Evolutionary conservation across 2,329 filamentous ascomycete genomes (phyloP), one percentile per base, ranked within the genome.

Genomic region (Teratosphaeria destructans): DNA sequence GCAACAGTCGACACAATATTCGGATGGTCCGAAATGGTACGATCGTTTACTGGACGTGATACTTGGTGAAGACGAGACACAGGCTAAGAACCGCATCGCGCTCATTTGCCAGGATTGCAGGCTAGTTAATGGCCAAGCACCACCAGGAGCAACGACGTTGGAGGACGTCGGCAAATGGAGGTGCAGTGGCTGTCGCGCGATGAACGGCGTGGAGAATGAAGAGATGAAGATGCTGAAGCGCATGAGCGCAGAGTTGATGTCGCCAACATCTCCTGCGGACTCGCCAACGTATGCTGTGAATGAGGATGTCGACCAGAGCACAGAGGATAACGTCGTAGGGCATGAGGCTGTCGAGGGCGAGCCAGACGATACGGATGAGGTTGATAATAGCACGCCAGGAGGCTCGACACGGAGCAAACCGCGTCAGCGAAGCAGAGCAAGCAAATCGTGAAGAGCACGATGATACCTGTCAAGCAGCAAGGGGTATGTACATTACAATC

Each of bases 51-150:
- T 99, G 60, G 94, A 99, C 69, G 84, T 95, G 0, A 83, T 99
- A 29, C 82, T 99, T 0, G 94, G 94, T 56, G 94, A 99, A 70
- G 94, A 99, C 69, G 94, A 99, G 75, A 95, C 89, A 4, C 85
- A 89, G 12, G 84, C 93, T 2, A 95, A 91, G 77, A 97, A 97
- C 73, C 85, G 94, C 19, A 84, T 96, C 60, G 93, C 86, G 7
- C 79, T 99, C 64, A 90, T 99, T 59, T 99, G 94, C 75, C 74
- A 79, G 35, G 79, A 82, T 47, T 99, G 94, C 72, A 82, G 90
- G 34, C 82, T 96, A 1, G 92, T 99, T 55, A 99, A 99, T 71
- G 94, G 95, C 0, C 94, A 96, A 72, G 94, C 94, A 3, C 92
- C 94, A 1, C 93, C 94, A 0, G 94, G 94, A 1, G 86, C 88